Conservation (phyloP, 1,284 basidiomycete species). For the Cutaneotrichosporon dermatis region DNA sequence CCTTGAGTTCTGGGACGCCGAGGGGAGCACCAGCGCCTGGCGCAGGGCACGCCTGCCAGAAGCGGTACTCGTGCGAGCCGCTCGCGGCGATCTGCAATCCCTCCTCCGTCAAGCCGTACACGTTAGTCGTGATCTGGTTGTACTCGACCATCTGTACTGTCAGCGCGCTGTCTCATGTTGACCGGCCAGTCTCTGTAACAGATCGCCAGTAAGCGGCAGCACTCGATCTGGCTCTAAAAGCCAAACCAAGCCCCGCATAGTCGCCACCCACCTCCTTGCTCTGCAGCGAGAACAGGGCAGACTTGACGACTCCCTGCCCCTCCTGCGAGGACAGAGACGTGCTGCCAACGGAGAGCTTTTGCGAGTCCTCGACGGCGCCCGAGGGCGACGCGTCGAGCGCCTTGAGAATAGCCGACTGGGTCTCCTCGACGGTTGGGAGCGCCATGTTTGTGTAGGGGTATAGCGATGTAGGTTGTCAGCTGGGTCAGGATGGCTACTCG, state of each 20-base stretch:
- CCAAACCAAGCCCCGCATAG: too few relatives aligned
- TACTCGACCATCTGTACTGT: slow-evolving; percentile 73
- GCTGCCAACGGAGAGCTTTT: slow-evolving; percentile 56
- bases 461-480: too few relatives aligned
- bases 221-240: too few relatives aligned
- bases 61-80: slow-evolving; percentile 90
- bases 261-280: slow-evolving; percentile 68
- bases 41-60: slow-evolving; percentile 74
- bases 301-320: slow-evolving; percentile 72
- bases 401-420: slow-evolving; percentile 75
- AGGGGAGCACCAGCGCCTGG: slow-evolving; percentile 63
- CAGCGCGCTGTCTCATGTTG: neutral
- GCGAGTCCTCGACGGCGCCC: slow-evolving; percentile 66
- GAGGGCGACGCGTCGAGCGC: slow-evolving; percentile 56
- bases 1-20: slow-evolving; percentile 61
- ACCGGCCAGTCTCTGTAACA: too few relatives aligned
- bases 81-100: slow-evolving; percentile 69
- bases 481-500: neutral
- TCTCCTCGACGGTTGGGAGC: slow-evolving; percentile 53
- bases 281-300: slow-evolving; percentile 78
- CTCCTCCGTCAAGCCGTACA: slow-evolving; percentile 72
- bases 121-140: slow-evolving; percentile 69
- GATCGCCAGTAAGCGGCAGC: too few relatives aligned
- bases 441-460: slow-evolving; percentile 7
- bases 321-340: slow-evolving; percentile 58